phyloP scores from a whole-genome alignment of 257 asterid genomes.

The Anisodus acutangulus region DNA sequence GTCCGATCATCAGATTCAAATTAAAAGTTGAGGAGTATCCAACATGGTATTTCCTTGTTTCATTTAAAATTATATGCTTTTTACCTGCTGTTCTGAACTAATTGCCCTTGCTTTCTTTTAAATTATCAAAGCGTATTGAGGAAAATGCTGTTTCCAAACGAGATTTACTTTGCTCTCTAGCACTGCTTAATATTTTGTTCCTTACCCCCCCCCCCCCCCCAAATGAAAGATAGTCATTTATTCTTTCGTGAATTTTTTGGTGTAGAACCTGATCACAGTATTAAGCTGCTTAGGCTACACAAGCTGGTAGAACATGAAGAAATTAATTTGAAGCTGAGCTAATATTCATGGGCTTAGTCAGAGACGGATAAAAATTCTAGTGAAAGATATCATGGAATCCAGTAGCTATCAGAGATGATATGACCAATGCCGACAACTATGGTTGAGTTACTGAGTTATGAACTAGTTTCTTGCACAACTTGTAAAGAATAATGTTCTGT shows the following conservation, averaged over 20 bases:
- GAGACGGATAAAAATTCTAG: neutral
- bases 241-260: neutral
- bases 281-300: neutral
- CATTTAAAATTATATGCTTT: neutral
- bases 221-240: neutral
- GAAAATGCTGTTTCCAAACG: neutral
- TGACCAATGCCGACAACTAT: neutral
- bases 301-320: neutral
- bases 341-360: neutral
- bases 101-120: neutral
- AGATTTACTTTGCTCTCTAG: neutral
- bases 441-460: neutral
- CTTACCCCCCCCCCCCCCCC: no score
- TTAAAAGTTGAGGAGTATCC: conserved; percentile 27
- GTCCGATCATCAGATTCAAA: conserved; percentile 52
- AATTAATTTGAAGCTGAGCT: neutral
- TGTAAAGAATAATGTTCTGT: neutral
- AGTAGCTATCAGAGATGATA: neutral
- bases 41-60: neutral
- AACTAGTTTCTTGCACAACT: neutral
- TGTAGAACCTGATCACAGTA: neutral
- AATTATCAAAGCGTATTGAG: neutral
- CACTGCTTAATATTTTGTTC: neutral
- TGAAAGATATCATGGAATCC: neutral
- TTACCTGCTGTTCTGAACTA: neutral